Base-by-base conservation (phyloP, 164 flowering plant genomes). In the Vitis amurensis region DNA sequence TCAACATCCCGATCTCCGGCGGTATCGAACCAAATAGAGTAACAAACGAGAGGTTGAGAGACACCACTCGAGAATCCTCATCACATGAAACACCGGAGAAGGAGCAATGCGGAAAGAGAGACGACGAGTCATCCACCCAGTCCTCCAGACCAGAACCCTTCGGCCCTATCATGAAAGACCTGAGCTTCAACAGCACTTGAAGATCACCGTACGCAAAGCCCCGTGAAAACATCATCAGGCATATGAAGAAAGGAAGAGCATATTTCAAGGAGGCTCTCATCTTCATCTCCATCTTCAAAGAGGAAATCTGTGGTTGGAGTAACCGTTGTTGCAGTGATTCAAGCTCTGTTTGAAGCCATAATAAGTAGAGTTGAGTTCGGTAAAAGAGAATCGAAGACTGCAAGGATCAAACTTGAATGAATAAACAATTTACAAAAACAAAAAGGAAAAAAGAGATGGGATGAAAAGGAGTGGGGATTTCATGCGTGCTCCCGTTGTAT, bases 71-170 rank as follows among this genome's bases (percentile, higher is more conserved):
- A 0, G 62, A 71, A 6, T 84, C 75, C 1, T 29, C 65, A 69
- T 89, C 84, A 71, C 99, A 95, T 0, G 80, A 14, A 50, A 95
- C 90, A 9, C 99, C 99, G 19, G 88, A 66, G 70, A 92, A 91
- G 9, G 72, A 72, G 73, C 98, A 95, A 68, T 91, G 94, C 1
- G 83, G 76, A 3, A 82, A 50, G 2, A 78, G n/a, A 7, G 81
- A 65, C 3, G 77, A 61, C 2, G 81, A 68, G 74, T 37, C 7
- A 44, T 11, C 1, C 47, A 57, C 49, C 98, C 98, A 94, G 77
- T 91, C 89, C 1, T 71, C 68, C 8, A 94, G 88, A 0, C 78
- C 90, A 0, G 84, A 70, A 37, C 82, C 79, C 2, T 76, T 50
- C 0, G 83, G 83, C 0, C 77, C 86, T 9, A 76, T 49, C 70